Conservation (phyloP, 78 protist genomes). For the Cavenderia fasciculata region DNA sequence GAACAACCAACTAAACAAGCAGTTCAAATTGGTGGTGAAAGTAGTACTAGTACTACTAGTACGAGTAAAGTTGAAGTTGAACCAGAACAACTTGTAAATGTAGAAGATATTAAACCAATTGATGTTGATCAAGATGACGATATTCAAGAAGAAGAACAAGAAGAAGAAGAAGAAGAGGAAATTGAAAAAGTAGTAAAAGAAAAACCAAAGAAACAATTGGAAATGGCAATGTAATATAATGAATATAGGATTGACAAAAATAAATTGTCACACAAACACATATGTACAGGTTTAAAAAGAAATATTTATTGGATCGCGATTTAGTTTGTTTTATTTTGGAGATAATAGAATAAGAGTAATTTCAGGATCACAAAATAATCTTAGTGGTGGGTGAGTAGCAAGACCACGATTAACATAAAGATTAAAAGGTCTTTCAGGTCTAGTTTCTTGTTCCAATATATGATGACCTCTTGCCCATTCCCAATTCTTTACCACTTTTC, state of each 20-base stretch:
- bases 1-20: too few species aligned
- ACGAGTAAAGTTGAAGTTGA: too few species aligned
- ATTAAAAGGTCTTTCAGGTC: background rate
- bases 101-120: background rate
- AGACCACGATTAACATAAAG: conserved; percentile 43
- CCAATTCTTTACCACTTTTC: conserved; percentile 57
- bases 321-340: background rate
- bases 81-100: background rate
- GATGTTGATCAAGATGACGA: background rate
- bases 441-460: background rate
- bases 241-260: background rate
- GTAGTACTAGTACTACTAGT: too few species aligned
- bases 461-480: conserved; percentile 8
- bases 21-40: too few species aligned
- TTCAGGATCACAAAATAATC: conserved; percentile 71
- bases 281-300: too few species aligned
- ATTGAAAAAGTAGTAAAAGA: background rate
- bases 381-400: conserved; percentile 63
- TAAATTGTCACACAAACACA: too few species aligned
- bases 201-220: background rate
- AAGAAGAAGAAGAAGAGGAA: background rate
- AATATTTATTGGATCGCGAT: too few species aligned
- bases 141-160: background rate
- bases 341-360: conserved; percentile 2
- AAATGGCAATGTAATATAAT: background rate